Evolutionary conservation across 192 early-diverging fungal species (phyloP), one percentile per base, ranked within the genome.

Genomic region (Backusella circina): DNA sequence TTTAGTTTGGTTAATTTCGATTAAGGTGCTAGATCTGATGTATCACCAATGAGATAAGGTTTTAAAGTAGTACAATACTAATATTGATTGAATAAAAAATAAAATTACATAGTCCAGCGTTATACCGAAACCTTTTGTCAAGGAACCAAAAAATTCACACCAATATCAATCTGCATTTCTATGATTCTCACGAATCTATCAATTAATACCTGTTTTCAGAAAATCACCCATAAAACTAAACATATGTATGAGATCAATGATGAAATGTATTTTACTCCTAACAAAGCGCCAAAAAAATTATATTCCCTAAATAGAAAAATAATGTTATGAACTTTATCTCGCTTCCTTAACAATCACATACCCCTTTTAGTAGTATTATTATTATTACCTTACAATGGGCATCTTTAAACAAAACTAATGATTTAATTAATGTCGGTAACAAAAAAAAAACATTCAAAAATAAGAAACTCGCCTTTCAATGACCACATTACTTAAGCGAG

Each of bases 1-100:
- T 61, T 3, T 61, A 26, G 12, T 28, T 26, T 61, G 54, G 26
- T 61, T 28, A 61, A 28, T 61, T 61, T 61, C 9, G 26, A 61
- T 61, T 61, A 61, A 61, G 10, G 7, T 61, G 26, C 54, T 61
- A 61, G 54, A 61, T 61, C 26, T 61, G 54, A 61, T 61, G 54
- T 61, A 28, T 28, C 54, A 61, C 54, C 54, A 61, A 61, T 61
- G 54, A 61, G 54, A 61, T 61, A 61, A 61, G 28, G 54, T 61
- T 61, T 61, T 61, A 28, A 23, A 28, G 54, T 61, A 26, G 54
- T 61, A 61, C 54, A 61, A 61, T 28, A 26, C 54, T 61, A 61
- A 28, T 13, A 61, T 26, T 28, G 26, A 61, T 28, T 61, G 54
- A 61, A 61, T 47, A 47, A 47, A 47, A 47, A 47, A 41, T 41